phyloP scores from a whole-genome alignment of 208 protist species.

The Polymyxa betae region DNA sequence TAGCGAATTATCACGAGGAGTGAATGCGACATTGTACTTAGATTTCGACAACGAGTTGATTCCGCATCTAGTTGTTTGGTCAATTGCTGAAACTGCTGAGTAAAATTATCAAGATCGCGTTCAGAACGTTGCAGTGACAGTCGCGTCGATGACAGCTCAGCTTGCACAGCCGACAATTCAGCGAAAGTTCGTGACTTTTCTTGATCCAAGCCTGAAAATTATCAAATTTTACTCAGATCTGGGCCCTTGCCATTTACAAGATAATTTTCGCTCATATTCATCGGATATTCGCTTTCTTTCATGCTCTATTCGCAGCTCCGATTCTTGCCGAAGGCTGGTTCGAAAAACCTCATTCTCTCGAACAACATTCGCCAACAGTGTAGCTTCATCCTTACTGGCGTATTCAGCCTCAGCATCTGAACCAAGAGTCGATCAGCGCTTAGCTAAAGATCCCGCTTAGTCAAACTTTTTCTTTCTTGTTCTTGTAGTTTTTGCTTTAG shows the following conservation, averaged over 20 bases:
- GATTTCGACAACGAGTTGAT: neutral
- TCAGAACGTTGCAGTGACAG: neutral
- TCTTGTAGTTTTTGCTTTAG: neutral
- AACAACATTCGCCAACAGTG: neutral
- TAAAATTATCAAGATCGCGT: neutral
- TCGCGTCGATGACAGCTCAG: neutral
- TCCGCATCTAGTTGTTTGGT: neutral
- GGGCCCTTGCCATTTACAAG: neutral
- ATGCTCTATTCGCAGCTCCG: neutral
- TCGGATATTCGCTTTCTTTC: neutral
- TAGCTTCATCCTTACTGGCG: neutral
- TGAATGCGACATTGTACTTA: neutral
- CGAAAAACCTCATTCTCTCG: slow-evolving; percentile 30
- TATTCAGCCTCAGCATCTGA: neutral
- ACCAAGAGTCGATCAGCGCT: neutral
- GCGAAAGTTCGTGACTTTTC: neutral
- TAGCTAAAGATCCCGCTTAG: too few relatives aligned
- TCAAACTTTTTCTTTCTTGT: slow-evolving; percentile 6
- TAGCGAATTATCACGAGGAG: neutral
- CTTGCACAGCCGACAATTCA: neutral
- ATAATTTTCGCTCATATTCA: neutral
- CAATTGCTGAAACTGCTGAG: neutral
- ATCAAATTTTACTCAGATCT: neutral
- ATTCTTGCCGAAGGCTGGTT: neutral
- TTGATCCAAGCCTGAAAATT: neutral